Base-by-base conservation (phyloP, 345 rosid species). In the Dovyalis caffra region DNA sequence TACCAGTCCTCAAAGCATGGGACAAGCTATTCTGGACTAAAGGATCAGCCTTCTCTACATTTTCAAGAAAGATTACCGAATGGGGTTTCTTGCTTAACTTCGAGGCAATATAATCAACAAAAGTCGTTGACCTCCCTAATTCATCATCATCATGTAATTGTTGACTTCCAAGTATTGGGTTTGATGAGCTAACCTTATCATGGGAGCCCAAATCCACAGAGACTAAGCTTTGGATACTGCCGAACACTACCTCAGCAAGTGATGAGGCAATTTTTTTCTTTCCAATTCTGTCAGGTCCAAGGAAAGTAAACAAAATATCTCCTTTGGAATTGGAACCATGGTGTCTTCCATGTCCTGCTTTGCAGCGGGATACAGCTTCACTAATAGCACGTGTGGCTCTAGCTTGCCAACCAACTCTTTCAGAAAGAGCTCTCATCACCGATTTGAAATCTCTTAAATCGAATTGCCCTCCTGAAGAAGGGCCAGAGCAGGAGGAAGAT, bases 241-340 rank as follows among this genome's bases (percentile, higher is more conserved):
- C 87, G 38, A 67, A 88, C 14, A 92, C 74, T 56, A 82, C 74
- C 83, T 89, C 90, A 34, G 94, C 87, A 57, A 92, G 85, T 34
- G 86, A 76, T 35, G 77, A 76, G 20, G 94, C 97, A 64, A 88
- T 80, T 79, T 82, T 88, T 83, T 75, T 86, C 84, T 90, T 92
- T 40, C 94, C 96, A 21, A 79, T 81, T 75, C 68, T 80, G 71
- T 92, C 96, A 35, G 92, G 90, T 71, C 97, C 96, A 71, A 89
- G 86, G 83, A 92, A 87, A 80, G 85, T 80, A 12, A 92, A 77
- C 91, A 92, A 92, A 68, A 86, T 73, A 76, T 82, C 86, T 70
- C 85, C 76, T 76, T 78, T 73, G 51, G 66, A 21, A 63, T 69
- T 80, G 37, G 85, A 61, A 47, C 80, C 79, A 11, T 12, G 7